A percentile compares a stretch with the other conserved stretches of the same genome.
Evolutionary conservation across 768 basidiomycete genomes (phyloP).

Genomic region (Phanerochaete sordida): DNA sequence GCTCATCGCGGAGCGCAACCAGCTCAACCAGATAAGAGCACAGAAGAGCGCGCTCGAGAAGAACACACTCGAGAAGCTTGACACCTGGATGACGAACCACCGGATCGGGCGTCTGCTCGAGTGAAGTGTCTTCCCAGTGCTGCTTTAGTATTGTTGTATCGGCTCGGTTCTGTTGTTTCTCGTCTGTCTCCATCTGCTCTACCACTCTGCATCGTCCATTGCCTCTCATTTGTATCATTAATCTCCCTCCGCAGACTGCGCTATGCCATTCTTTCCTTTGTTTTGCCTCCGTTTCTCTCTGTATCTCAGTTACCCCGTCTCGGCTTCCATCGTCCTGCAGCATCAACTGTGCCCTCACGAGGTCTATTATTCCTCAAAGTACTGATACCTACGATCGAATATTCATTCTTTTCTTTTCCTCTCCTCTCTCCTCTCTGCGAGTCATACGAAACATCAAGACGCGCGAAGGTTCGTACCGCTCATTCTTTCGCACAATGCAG

Average conservation of each 20-base stretch:
- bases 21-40: not conserved
- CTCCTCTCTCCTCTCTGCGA: too few species aligned
- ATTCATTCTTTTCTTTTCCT: not conserved
- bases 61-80: not conserved
- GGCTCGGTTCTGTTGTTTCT: not conserved
- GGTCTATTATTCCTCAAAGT: not conserved
- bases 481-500: too few species aligned
- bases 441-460: too few species aligned
- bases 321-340: not conserved
- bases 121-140: not conserved
- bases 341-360: not conserved
- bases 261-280: not conserved
- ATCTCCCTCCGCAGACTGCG: not conserved
- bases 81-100: not conserved
- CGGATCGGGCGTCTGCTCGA: not conserved
- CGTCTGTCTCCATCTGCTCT: not conserved
- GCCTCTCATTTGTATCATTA: not conserved
- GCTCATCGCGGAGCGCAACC: constrained; percentile 60
- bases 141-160: not conserved
- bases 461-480: too few species aligned
- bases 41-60: not conserved
- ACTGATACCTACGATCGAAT: not conserved
- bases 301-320: not conserved
- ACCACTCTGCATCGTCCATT: not conserved
- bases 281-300: not conserved